A percentile compares a stretch with the other conserved stretches of the same genome.
phyloP scores from a whole-genome alignment of 176 grass and related monocot species.

The Phragmites australis region DNA sequence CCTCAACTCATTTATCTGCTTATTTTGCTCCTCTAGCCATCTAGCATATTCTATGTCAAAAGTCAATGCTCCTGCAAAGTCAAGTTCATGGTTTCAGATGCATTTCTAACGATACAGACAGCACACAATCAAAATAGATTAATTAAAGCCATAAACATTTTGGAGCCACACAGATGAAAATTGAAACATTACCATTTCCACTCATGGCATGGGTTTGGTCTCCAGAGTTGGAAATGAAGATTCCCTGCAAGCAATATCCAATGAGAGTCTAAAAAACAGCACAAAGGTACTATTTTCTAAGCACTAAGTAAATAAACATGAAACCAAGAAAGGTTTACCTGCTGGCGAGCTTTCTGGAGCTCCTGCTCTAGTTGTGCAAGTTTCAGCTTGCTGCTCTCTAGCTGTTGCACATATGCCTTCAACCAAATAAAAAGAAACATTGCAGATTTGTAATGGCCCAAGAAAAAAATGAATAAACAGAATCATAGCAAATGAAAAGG shows the following conservation, averaged over 20 bases:
- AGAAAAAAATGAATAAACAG: constrained; percentile 9
- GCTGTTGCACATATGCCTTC: constrained; percentile 81
- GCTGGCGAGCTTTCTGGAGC: constrained; percentile 68
- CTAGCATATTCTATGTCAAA: constrained; percentile 59
- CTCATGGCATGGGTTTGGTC: constrained; percentile 69
- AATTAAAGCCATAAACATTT: neutral
- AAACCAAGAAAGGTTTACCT: constrained; percentile 45
- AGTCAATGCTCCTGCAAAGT: constrained; percentile 49
- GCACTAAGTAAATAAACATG: neutral
- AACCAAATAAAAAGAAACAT: constrained; percentile 23
- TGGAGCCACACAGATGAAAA: neutral
- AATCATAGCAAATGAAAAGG: neutral
- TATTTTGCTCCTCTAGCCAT: constrained; percentile 67
- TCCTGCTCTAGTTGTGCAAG: constrained; percentile 77
- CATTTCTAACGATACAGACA: constrained; percentile 12
- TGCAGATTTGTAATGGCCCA: neutral
- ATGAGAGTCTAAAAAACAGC: constrained; percentile 11
- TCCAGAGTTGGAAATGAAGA: constrained; percentile 78
- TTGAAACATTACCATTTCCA: constrained; percentile 54
- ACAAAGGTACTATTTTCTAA: neutral
- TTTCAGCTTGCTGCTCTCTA: constrained; percentile 79
- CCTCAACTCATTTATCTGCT: constrained; percentile 61
- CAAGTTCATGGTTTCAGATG: constrained; percentile 28
- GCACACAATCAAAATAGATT: neutral
- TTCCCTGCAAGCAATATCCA: constrained; percentile 49